A percentile compares a stretch with the other conserved stretches of the same genome.
These are phyloP conservation scores for Staphylotrichum longicolle DNA, from an alignment of 495 filamentous ascomycete species.

Conservation along the genomic window DNA sequence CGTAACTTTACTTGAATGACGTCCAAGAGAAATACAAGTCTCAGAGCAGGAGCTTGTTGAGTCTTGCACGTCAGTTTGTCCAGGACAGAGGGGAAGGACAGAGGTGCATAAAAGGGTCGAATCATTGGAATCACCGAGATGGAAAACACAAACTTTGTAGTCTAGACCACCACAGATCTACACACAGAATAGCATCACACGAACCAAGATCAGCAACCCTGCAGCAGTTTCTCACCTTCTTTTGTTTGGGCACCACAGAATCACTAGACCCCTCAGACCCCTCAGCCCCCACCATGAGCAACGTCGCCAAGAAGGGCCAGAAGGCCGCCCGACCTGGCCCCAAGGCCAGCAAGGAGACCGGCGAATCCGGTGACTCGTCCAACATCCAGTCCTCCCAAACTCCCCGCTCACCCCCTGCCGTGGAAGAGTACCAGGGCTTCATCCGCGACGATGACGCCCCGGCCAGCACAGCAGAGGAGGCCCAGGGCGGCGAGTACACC, in stretches of 20 bases:
- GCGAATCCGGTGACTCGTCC: constrained; percentile 15
- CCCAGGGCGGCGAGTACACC: constrained; percentile 26
- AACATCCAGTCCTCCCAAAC: constrained; percentile 18
- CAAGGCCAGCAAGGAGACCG: constrained; percentile 22
- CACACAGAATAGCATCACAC: constrained; percentile 4
- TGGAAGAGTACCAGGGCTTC: constrained; percentile 5
- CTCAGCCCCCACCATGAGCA: constrained; percentile 27
- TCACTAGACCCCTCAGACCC: not conserved
- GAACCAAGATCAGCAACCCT: constrained; percentile 10
- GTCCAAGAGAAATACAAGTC: not conserved
- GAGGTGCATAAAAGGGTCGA: constrained; percentile 9
- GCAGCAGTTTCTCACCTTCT: not conserved
- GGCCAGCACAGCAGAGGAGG: no score
- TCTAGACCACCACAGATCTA: constrained; percentile 6
- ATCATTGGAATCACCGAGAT: not conserved
- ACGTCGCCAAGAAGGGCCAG: constrained; percentile 26
- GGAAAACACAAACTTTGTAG: not conserved
- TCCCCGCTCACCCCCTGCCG: constrained; percentile 17
- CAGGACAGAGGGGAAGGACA: not conserved
- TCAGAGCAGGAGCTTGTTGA: not conserved
- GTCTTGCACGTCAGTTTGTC: not conserved
- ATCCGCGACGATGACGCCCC: constrained; percentile 4
- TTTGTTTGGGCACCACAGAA: not conserved
- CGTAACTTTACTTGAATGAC: constrained; percentile 8
- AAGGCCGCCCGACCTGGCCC: constrained; percentile 31